Evolutionary conservation across 805 yeast species (phyloP), one percentile per base, ranked within the genome.

Genomic region (Yarrowia sp.): DNA sequence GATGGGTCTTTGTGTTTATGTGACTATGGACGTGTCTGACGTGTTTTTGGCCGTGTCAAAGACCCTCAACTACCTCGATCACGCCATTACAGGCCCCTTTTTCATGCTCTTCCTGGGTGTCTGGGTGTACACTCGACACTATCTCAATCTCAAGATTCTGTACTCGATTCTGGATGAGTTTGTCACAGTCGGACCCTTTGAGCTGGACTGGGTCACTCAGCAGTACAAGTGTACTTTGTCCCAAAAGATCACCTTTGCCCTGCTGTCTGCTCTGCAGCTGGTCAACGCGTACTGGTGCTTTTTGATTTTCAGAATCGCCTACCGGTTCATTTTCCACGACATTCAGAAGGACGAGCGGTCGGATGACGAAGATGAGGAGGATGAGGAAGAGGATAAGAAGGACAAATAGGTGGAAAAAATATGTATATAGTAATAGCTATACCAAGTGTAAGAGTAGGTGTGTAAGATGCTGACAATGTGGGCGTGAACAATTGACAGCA

Each of bases 191-290:
- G 99, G 99, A 43, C 86, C 87, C 65, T 92, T 81, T 76, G 83
- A 82, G 65, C 80, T 95, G 70, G 85, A 91, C 79, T 95, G 90
- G 86, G 89, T 83, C 11, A 86, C 95, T 35, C 93, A 92, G 76
- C 97, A 95, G 76, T 95, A 93, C 80, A 95, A 95, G 77, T 95
- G 98, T 78, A 91, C 91, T 88, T 90, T 95, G 69, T 88, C 98
- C 28, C 96, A 90, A 78, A 89, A 90, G 64, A 92, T 95, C 74
- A 92, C 93, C 3, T 92, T 95, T 72, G 75, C 77, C 22, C 82
- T 95, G 72, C 83, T 95, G 67, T 79, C 83, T 63, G 92, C 95
- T 0, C 81, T 95, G 68, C 98, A 95, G 75, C 71, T 90, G 65
- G 91, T 95, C 65, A 95, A 95, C 73, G 70, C 84, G 18, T 95